A percentile compares a stretch with the other conserved stretches of the same genome.
These are phyloP conservation scores for Penicillium canariense DNA, from an alignment of 495 filamentous ascomycete genomes.

Conservation along the genomic window DNA sequence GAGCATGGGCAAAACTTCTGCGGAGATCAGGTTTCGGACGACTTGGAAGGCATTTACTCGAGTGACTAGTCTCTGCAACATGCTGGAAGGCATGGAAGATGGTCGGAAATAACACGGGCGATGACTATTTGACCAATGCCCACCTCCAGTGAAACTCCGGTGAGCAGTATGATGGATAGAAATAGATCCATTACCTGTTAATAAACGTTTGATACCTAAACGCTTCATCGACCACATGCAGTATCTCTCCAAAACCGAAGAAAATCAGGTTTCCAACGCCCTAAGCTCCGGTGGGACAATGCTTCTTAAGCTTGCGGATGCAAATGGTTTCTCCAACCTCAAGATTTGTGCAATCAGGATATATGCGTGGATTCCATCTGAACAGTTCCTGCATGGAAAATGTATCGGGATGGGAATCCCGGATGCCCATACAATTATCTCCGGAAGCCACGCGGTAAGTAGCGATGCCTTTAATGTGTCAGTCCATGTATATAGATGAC, in stretches of 20 bases:
- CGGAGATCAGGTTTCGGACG: constrained; percentile 1
- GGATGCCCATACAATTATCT: neutral
- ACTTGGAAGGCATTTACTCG: constrained; percentile 8
- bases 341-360: neutral
- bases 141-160: too few relatives aligned
- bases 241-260: too few relatives aligned
- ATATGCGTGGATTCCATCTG: neutral
- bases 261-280: neutral
- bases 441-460: neutral
- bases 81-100: neutral
- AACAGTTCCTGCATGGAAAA: neutral
- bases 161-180: too few relatives aligned
- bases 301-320: neutral
- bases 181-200: too few relatives aligned
- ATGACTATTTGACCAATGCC: neutral
- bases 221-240: too few relatives aligned
- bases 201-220: too few relatives aligned
- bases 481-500: neutral
- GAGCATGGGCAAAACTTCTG: constrained; percentile 22
- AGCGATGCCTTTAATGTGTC: neutral
- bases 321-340: neutral
- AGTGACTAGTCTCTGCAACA: neutral
- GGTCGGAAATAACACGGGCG: neutral
- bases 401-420: neutral
- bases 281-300: neutral